Percentiles rank a stretch among this genome's conserved stretches.
Conservation (phyloP, 2,329 filamentous ascomycete species). For the Nigrospora sphaerica region DNA sequence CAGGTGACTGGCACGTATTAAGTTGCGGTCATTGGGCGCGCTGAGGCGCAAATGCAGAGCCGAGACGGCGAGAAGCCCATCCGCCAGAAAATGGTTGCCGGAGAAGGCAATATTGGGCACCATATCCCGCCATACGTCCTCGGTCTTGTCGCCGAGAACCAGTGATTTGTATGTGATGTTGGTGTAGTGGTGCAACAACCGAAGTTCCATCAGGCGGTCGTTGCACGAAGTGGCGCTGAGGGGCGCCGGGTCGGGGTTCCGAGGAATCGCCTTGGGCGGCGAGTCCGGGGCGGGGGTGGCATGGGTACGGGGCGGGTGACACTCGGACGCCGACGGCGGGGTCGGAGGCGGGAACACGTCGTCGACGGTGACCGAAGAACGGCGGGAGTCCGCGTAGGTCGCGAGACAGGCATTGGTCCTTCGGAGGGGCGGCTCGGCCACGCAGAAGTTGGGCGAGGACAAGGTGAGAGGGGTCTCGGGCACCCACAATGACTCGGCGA, state of each 20-base stretch:
- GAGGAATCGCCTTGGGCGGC: constrained; percentile 25
- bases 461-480: constrained; percentile 23
- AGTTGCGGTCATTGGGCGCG: constrained; percentile 48
- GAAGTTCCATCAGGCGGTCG: constrained; percentile 50
- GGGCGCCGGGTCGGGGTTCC: constrained; percentile 25
- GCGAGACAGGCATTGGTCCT: constrained; percentile 5
- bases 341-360: too few relatives aligned
- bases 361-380: too few relatives aligned
- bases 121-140: constrained; percentile 52
- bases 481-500: constrained; percentile 35
- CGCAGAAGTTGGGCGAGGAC: background rate
- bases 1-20: constrained; percentile 56
- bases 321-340: too few relatives aligned
- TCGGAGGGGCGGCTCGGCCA: constrained; percentile 10
- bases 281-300: too few relatives aligned
- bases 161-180: constrained; percentile 54
- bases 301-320: constrained; percentile 9
- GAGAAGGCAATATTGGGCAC: constrained; percentile 56
- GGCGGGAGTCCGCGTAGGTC: too few relatives aligned
- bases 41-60: constrained; percentile 54
- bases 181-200: constrained; percentile 59
- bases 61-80: constrained; percentile 57
- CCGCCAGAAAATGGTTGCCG: constrained; percentile 51
- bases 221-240: constrained; percentile 27
- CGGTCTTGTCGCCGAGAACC: constrained; percentile 43